Conservation (phyloP, 1,284 basidiomycete species). For the Malassezia cuniculi region DNA sequence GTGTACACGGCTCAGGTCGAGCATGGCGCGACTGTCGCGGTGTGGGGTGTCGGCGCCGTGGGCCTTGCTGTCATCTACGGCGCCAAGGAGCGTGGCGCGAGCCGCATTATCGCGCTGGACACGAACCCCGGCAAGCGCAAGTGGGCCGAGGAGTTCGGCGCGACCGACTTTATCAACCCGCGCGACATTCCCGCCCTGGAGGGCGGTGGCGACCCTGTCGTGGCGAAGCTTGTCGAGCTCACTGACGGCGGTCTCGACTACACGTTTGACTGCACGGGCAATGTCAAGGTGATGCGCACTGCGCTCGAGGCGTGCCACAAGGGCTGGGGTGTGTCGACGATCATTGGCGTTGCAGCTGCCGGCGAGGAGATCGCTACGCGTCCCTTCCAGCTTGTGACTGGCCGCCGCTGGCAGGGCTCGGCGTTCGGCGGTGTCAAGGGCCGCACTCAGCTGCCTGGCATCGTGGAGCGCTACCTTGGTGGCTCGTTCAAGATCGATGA, state of each 20-base stretch:
- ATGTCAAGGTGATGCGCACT: conserved; percentile 85
- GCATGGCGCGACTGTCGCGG: conserved; percentile 65
- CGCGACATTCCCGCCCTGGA: conserved; percentile 51
- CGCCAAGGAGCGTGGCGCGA: conserved; percentile 62
- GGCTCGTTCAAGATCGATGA: conserved; percentile 46
- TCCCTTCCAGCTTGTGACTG: conserved; percentile 69
- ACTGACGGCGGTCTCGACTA: conserved; percentile 96
- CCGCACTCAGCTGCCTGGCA: conserved; percentile 57
- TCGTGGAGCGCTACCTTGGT: conserved; percentile 40
- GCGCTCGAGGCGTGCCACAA: conserved; percentile 97
- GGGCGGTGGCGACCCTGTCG: conserved; percentile 54
- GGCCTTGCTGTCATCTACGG: conserved; percentile 70
- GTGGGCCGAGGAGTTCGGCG: conserved; percentile 88
- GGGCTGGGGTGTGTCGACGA: conserved; percentile 65
- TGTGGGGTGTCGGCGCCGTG: conserved; percentile 92
- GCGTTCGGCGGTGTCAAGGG: conserved; percentile 99
- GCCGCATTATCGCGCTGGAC: conserved; percentile 83
- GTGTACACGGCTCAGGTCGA: conserved; percentile 51
- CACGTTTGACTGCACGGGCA: conserved; percentile 88
- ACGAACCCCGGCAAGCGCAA: conserved; percentile 64
- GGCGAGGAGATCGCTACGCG: conserved; percentile 93
- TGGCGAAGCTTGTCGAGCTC: conserved; percentile 76
- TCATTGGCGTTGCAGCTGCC: conserved; percentile 67
- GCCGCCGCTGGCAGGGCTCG: conserved; percentile 88
- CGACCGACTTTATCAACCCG: conserved; percentile 92